A percentile compares a stretch with the other conserved stretches of the same genome.
These are phyloP conservation scores for Fusarium xylarioides DNA, from an alignment of 2,329 filamentous ascomycete genomes.

Conservation along the genomic window DNA sequence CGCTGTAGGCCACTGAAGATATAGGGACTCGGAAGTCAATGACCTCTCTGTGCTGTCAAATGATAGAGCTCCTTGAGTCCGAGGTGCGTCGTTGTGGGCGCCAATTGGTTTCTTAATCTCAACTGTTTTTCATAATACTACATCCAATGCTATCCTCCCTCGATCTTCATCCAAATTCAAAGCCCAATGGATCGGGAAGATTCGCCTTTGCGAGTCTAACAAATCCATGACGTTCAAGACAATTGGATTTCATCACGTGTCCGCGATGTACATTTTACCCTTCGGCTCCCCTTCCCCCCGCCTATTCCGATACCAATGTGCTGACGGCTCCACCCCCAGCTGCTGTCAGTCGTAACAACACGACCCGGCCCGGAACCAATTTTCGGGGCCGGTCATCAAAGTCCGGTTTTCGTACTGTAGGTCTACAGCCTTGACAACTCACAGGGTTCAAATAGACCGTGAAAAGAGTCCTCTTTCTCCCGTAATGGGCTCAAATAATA, in stretches of 20 bases:
- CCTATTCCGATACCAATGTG: slow-evolving; percentile 25
- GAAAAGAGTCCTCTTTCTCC: not conserved
- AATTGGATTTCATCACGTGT: slow-evolving; percentile 35
- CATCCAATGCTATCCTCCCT: not conserved
- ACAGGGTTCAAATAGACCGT: not conserved
- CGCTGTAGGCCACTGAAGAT: slow-evolving; percentile 31
- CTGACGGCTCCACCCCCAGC: slow-evolving; percentile 22
- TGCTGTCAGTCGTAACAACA: not conserved
- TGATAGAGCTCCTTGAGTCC: slow-evolving; percentile 2
- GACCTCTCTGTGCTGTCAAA: not conserved
- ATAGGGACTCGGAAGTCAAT: slow-evolving; percentile 23
- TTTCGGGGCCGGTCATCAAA: slow-evolving; percentile 27
- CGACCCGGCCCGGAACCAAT: slow-evolving; percentile 25
- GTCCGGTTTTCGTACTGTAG: slow-evolving; percentile 19
- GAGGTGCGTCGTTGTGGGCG: not conserved
- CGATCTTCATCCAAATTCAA: slow-evolving; percentile 1
- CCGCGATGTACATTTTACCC: slow-evolving; percentile 34
- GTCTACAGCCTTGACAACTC: not conserved
- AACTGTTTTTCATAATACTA: not conserved
- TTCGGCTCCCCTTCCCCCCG: slow-evolving; percentile 30
- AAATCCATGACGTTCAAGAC: slow-evolving; percentile 36
- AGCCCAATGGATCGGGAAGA: slow-evolving; percentile 26
- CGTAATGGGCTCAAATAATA: not conserved
- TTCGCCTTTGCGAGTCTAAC: slow-evolving; percentile 12
- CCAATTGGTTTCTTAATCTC: slow-evolving; percentile 18